Conservation (phyloP, 371 early-diverging fungal genomes). For the Dichotomocladium elegans region DNA sequence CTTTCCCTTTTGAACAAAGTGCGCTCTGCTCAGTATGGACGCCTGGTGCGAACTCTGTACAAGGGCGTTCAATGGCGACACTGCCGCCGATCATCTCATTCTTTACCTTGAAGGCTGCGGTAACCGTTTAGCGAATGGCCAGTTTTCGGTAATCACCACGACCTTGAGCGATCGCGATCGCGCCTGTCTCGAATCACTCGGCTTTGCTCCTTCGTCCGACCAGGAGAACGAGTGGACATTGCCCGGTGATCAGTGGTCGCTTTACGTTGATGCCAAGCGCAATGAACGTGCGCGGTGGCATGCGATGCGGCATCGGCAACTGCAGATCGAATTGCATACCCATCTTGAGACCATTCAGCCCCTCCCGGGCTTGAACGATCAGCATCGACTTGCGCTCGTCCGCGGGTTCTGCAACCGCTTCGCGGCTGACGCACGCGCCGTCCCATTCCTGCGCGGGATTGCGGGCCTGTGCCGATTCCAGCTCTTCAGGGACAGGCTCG, state of each 20-base stretch:
- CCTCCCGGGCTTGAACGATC: neutral
- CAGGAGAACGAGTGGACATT: slow-evolving; percentile 4
- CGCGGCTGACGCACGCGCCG: slow-evolving; percentile 12
- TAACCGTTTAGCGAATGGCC: neutral
- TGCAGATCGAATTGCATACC: slow-evolving; percentile 8
- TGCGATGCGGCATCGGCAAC: slow-evolving; percentile 10
- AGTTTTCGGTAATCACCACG: neutral
- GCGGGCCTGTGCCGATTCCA: slow-evolving; percentile 21
- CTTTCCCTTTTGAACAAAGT: too few relatives aligned
- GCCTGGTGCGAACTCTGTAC: slow-evolving; percentile 17
- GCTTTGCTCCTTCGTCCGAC: neutral
- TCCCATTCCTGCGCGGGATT: slow-evolving; percentile 20
- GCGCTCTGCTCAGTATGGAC: too few relatives aligned
- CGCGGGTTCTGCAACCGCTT: slow-evolving; percentile 10
- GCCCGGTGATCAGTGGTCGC: neutral
- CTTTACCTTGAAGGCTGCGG: slow-evolving; percentile 21
- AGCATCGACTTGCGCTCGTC: slow-evolving; percentile 16
- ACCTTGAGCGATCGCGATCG: neutral
- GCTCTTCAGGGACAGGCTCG: slow-evolving; percentile 9
- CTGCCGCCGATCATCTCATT: slow-evolving; percentile 17
- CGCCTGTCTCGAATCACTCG: slow-evolving; percentile 5
- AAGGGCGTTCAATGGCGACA: slow-evolving; percentile 21
- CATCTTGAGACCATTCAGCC: slow-evolving; percentile 2
- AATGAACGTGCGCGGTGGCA: slow-evolving; percentile 23
- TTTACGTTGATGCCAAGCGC: slow-evolving; percentile 7